phyloP scores from a whole-genome alignment of 1,284 basidiomycete genomes.

The Apiotrichum sp. region DNA sequence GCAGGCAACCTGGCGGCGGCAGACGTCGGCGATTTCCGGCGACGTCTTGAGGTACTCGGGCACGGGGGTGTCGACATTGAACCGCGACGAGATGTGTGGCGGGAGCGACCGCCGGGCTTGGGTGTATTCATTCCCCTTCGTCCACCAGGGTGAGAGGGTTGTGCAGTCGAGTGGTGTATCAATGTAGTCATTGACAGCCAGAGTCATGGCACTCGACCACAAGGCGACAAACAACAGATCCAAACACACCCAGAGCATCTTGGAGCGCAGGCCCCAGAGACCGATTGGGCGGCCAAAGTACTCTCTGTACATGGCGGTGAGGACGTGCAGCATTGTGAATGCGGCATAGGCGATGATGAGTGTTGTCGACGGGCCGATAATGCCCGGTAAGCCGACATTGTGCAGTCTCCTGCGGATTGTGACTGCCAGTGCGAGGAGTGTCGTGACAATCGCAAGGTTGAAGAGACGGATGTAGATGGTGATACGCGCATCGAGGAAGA shows the following conservation, averaged over 20 bases:
- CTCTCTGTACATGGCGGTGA: conserved; percentile 49
- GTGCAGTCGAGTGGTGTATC: conserved; percentile 52
- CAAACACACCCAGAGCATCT: conserved; percentile 48
- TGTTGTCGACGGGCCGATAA: conserved; percentile 52
- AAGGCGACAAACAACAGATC: conserved; percentile 52
- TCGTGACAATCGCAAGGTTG: conserved; percentile 49
- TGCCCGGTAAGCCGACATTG: conserved; percentile 36
- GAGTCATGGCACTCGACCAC: conserved; percentile 44
- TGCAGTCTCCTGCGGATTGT: conserved; percentile 44
- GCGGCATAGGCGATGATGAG: conserved; percentile 51
- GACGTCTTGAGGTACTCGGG: not conserved
- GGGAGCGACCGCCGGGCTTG: not conserved
- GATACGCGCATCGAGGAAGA: conserved; percentile 50
- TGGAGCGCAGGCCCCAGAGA: conserved; percentile 51
- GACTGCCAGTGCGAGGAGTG: conserved; percentile 48
- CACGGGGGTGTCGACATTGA: not conserved
- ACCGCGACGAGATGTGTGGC: not conserved
- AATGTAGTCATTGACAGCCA: conserved; percentile 54
- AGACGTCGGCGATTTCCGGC: conserved; percentile 14
- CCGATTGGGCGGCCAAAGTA: conserved; percentile 55
- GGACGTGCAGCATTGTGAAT: conserved; percentile 50
- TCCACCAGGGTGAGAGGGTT: conserved; percentile 38
- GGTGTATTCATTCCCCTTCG: conserved; percentile 7
- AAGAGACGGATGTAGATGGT: conserved; percentile 51
- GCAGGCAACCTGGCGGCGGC: conserved; percentile 44